Evolutionary conservation across 768 basidiomycete genomes (phyloP).

Genomic region (Mycena floridula): DNA sequence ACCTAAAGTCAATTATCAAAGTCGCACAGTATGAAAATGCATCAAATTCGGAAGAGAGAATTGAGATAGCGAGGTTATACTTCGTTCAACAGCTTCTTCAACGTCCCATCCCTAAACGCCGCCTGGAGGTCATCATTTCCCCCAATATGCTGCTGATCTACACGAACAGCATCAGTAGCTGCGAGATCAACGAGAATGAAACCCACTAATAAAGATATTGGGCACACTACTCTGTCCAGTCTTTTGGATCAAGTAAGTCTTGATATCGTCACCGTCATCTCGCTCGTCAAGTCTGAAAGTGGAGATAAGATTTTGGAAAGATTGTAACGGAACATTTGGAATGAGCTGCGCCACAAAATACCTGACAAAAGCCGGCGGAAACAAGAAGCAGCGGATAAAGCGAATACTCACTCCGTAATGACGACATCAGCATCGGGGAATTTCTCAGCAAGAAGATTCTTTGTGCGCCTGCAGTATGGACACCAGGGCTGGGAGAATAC

Average conservation of each 20-base stretch:
- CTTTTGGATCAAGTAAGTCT: slow-evolving; percentile 41
- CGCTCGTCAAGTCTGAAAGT: slow-evolving; percentile 34
- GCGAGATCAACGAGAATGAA: not conserved
- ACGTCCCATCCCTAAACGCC: not conserved
- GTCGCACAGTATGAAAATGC: no score
- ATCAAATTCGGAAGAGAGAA: no score
- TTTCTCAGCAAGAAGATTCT: slow-evolving; percentile 21
- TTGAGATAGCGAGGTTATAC: no score
- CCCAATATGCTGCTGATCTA: not conserved
- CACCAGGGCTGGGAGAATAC: slow-evolving; percentile 40
- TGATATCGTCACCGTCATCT: slow-evolving; percentile 41
- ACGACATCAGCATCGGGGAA: slow-evolving; percentile 20
- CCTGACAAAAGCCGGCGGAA: no score
- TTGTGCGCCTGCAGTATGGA: slow-evolving; percentile 30
- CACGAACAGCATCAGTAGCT: not conserved
- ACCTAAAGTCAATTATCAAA: no score
- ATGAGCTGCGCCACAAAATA: no score
- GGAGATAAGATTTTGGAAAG: not conserved
- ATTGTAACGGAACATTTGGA: no score
- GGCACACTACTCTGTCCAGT: slow-evolving; percentile 52
- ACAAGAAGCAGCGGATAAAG: not conserved
- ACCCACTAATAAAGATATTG: slow-evolving; percentile 54
- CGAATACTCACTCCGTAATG: slow-evolving; percentile 27
- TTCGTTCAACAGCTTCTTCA: not conserved
- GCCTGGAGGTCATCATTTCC: not conserved